Evolutionary conservation across 2,329 filamentous ascomycete genomes (phyloP).

Genomic region (Venturia nashicola): DNA sequence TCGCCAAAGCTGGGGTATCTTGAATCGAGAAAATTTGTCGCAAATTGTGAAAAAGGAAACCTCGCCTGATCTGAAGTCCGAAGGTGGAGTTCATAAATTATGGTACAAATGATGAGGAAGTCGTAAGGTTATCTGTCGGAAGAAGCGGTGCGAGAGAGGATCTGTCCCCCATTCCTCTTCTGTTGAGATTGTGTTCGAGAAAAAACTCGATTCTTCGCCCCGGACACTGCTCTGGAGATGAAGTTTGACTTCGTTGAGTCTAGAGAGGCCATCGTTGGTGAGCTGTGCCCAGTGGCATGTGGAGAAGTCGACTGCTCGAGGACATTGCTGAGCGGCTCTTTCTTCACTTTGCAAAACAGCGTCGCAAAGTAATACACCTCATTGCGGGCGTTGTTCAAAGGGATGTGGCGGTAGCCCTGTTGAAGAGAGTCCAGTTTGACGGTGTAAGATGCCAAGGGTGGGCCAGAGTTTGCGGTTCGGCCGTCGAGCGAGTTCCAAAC

Average conservation of each 20-base stretch:
- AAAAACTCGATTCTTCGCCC: slow-evolving; percentile 20
- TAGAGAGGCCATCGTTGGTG: slow-evolving; percentile 19
- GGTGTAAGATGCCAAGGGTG: slow-evolving; percentile 74
- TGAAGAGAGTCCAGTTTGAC: slow-evolving; percentile 83
- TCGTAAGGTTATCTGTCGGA: not conserved
- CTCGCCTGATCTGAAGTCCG: not conserved
- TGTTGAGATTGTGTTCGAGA: slow-evolving; percentile 31
- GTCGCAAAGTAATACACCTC: slow-evolving; percentile 93
- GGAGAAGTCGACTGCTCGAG: slow-evolving; percentile 15
- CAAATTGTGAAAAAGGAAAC: not conserved
- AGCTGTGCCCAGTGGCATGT: slow-evolving; percentile 18
- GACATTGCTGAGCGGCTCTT: slow-evolving; percentile 24
- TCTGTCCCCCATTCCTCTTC: slow-evolving; percentile 15
- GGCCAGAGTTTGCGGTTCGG: slow-evolving; percentile 48
- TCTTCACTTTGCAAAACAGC: slow-evolving; percentile 78
- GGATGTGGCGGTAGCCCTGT: slow-evolving; percentile 85
- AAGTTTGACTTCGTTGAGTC: slow-evolving; percentile 20
- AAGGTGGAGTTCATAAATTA: not conserved
- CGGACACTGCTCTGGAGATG: slow-evolving; percentile 19
- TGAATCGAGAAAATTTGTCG: not conserved
- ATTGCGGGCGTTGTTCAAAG: slow-evolving; percentile 75
- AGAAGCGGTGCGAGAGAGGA: slow-evolving; percentile 1
- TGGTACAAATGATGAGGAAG: not conserved
- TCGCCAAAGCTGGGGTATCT: slow-evolving; percentile 1
- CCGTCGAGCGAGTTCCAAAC: slow-evolving; percentile 79